These are phyloP conservation scores for Tetracladium maxilliforme DNA, from an alignment of 2,329 filamentous ascomycete species.

Conservation along the genomic window DNA sequence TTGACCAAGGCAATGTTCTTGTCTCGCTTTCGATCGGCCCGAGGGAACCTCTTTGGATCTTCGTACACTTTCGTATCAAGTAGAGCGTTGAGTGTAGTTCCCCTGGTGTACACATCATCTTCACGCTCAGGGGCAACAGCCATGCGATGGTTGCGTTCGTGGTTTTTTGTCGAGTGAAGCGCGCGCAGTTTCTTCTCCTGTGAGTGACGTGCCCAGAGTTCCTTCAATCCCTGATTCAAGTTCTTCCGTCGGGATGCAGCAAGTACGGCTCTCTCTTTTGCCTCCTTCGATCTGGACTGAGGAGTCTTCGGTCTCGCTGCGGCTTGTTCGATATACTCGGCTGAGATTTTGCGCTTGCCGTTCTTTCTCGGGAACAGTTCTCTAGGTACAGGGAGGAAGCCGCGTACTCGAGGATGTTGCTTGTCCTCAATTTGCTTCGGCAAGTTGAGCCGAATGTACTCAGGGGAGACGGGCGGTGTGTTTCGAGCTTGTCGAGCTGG, in stretches of 20 bases:
- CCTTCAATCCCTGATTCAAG: slow-evolving; percentile 53
- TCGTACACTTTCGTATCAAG: too few relatives aligned
- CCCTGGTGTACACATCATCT: slow-evolving; percentile 63
- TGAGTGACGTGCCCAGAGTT: too few relatives aligned
- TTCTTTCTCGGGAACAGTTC: slow-evolving; percentile 53
- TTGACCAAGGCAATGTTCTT: slow-evolving; percentile 30
- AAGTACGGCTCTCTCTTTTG: slow-evolving; percentile 43
- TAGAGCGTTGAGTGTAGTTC: slow-evolving; percentile 43
- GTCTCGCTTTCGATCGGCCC: slow-evolving; percentile 49
- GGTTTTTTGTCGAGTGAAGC: slow-evolving; percentile 23
- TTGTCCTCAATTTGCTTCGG: slow-evolving; percentile 45
- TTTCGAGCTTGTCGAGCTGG: too few relatives aligned
- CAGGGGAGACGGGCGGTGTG: too few relatives aligned
- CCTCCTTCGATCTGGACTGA: slow-evolving; percentile 5
- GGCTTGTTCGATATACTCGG: slow-evolving; percentile 43
- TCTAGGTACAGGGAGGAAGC: slow-evolving; percentile 70
- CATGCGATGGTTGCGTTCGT: slow-evolving; percentile 27
- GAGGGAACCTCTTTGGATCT: slow-evolving; percentile 21
- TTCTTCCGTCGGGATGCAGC: slow-evolving; percentile 58
- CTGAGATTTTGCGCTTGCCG: slow-evolving; percentile 43
- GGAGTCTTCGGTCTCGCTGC: slow-evolving; percentile 34
- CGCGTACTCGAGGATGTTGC: slow-evolving; percentile 40
- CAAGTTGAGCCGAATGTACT: slow-evolving; percentile 1
- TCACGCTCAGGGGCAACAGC: slow-evolving; percentile 52
- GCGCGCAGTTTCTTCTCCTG: slow-evolving; percentile 51